Conservation (phyloP, 805 yeast species). For the Candida jianshihensis region DNA sequence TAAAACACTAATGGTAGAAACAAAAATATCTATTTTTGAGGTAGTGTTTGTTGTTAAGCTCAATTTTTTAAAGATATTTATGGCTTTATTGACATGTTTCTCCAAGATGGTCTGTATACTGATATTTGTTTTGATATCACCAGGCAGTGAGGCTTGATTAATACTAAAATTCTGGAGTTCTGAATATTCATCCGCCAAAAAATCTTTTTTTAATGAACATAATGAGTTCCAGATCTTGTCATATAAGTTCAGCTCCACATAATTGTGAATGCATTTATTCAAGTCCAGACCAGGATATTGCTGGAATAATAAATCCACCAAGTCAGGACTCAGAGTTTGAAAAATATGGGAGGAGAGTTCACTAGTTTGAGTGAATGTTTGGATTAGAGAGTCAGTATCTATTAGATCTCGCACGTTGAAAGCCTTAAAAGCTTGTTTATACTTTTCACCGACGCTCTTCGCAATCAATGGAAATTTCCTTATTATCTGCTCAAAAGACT, state of each 20-base stretch:
- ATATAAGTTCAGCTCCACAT: conserved; percentile 64
- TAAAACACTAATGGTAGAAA: conserved; percentile 45
- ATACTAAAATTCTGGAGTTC: conserved; percentile 24
- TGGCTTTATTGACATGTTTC: conserved; percentile 43
- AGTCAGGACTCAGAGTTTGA: conserved; percentile 18
- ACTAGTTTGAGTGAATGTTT: conserved; percentile 21
- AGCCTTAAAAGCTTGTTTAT: conserved; percentile 30
- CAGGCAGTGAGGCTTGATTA: conserved; percentile 37
- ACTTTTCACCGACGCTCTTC: conserved; percentile 31
- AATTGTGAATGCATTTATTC: conserved; percentile 52
- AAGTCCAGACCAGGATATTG: conserved; percentile 36
- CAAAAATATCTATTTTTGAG: conserved; percentile 41
- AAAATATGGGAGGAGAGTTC: conserved; percentile 23
- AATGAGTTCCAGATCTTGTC: conserved; percentile 57
- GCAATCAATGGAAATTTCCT: conserved; percentile 33
- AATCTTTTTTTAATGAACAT: conserved; percentile 18
- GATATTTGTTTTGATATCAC: conserved; percentile 22
- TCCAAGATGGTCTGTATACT: conserved; percentile 27
- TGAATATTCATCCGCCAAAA: conserved; percentile 18
- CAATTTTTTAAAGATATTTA: conserved; percentile 42
- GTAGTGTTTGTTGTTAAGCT: conserved; percentile 38
- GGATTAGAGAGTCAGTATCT: conserved; percentile 21
- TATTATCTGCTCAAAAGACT: conserved; percentile 32
- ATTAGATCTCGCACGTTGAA: conserved; percentile 28
- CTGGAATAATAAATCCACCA: conserved; percentile 19